Base-by-base conservation (phyloP, 306 rosid species). In the Cajanus cajan region DNA sequence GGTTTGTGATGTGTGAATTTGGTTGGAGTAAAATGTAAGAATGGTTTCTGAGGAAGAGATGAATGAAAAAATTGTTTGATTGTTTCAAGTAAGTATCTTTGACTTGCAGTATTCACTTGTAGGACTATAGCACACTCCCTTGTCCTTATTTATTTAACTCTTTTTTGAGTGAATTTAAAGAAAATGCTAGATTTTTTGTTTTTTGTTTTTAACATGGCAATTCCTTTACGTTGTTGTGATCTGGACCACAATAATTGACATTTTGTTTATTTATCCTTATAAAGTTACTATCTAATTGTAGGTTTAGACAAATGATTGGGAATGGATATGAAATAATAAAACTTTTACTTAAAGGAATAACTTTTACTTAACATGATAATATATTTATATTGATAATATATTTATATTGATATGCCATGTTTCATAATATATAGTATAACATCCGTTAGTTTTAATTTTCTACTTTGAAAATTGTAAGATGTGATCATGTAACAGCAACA, bases 251-350 rank as follows among this genome's bases (percentile, higher is more conserved):
- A 41, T 58, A 66, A n/a, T 52, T 50, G 45, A 14, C 31, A 57
- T 63, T 63, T 59, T 9, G 57, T 71, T 44, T 36, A 34, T 65
- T 79, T 71, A 75, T 64, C 50, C 85, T 76, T 83, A 57, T 77
- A 8, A 64, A 59, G 64, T 59, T 71, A 31, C 78, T 71, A 16
- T 47, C 65, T 68, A 71, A 51, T 80, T 86, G 81, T 83, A 83
- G 87, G 87, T 68, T 66, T 73, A 66, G 57, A 75, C 65, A 50
- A 54, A 66, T 61, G 76, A 43, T 74, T 73, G 79, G 81, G 80
- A 78, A 67, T 59, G 72, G 72, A 78, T 76, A 72, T 68, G 68
- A 43, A 13, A 51, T n/a, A n/a, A n/a, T n/a, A n/a, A n/a, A n/a
- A n/a, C n/a, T n/a, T n/a, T n/a, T n/a, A n/a, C n/a, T n/a, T n/a